Evolutionary conservation across 306 rosid genomes (phyloP).

Genomic region (Chamaecrista fasciculata): DNA sequence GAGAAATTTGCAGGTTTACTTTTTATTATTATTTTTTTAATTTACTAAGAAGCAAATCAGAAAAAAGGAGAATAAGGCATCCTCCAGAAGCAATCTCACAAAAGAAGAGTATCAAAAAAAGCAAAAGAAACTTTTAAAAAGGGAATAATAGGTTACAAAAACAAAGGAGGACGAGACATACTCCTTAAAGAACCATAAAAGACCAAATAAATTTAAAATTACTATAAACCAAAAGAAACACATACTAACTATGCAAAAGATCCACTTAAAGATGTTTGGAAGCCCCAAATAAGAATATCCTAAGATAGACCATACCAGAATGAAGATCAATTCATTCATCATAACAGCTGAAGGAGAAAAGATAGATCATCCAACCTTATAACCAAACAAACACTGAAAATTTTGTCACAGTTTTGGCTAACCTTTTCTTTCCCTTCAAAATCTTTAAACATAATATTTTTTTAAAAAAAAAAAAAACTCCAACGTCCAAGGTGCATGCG

Average conservation of each 20-base stretch:
- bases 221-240: background rate
- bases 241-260: background rate
- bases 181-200: no score
- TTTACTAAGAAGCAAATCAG: background rate
- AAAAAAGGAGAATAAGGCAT: background rate
- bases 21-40: background rate
- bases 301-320: background rate
- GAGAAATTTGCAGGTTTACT: background rate
- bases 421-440: background rate
- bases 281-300: no score
- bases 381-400: background rate
- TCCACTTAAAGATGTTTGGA: no score
- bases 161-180: no score
- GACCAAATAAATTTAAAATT: no score
- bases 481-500: background rate
- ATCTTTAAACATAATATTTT: background rate
- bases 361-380: background rate
- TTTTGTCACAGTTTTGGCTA: background rate
- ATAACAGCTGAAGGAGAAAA: background rate
- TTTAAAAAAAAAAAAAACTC: background rate
- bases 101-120: no score
- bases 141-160: no score
- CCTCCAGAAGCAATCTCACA: background rate
- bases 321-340: background rate
- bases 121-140: no score